Percentiles rank a stretch among this genome's conserved stretches.
These are phyloP conservation scores for Jamesozyma lodderae DNA, from an alignment of 805 yeast species.

Conservation along the genomic window DNA sequence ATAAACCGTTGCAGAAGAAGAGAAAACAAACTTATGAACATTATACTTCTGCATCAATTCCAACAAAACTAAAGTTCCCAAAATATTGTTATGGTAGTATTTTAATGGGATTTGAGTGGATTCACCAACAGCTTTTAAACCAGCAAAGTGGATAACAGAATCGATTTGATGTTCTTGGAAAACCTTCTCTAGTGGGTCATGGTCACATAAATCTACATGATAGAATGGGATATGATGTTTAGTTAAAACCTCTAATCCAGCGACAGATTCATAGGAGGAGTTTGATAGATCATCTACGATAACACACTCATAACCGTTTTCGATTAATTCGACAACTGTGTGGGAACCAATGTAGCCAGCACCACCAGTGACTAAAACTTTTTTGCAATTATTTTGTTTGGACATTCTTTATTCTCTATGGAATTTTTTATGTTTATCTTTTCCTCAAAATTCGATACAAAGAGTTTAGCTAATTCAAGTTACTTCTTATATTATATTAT, in stretches of 20 bases:
- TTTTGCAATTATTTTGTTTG: conserved; percentile 12
- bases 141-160: conserved; percentile 72
- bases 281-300: conserved; percentile 62
- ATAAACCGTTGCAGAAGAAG: conserved; percentile 75
- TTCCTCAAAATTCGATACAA: no score
- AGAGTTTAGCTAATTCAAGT: no score
- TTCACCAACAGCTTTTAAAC: conserved; percentile 77
- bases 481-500: no score
- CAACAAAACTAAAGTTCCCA: conserved; percentile 53
- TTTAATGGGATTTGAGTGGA: conserved; percentile 56
- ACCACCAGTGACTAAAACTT: conserved; percentile 71
- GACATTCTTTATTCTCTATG: conserved; percentile 3
- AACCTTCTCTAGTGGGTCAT: conserved; percentile 38
- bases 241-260: conserved; percentile 48
- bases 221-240: conserved; percentile 43
- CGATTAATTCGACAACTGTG: conserved; percentile 54
- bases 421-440: no score
- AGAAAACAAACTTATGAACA: conserved; percentile 55
- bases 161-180: conserved; percentile 41
- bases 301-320: conserved; percentile 59
- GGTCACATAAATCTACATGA: conserved; percentile 49
- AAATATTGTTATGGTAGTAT: conserved; percentile 61
- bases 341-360: conserved; percentile 85
- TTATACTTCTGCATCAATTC: conserved; percentile 38
- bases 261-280: conserved; percentile 57